phyloP scores from a whole-genome alignment of 176 grass and related monocot species.

The Calamus simplicifolius region DNA sequence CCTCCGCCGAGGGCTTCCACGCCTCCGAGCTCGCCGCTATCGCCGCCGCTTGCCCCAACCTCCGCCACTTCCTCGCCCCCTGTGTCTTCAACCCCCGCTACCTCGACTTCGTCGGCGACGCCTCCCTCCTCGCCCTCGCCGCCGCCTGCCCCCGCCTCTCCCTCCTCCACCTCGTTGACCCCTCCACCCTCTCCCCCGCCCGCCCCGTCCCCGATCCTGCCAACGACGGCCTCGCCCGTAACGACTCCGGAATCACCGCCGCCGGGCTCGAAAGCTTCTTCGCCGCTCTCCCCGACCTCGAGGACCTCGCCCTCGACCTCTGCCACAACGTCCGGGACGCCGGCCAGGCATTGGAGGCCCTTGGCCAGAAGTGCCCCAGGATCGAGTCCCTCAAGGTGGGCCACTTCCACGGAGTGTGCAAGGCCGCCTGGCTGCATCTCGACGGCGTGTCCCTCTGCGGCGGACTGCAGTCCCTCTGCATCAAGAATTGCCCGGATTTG shows the following conservation, averaged over 20 bases:
- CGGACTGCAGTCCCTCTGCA: constrained; percentile 50
- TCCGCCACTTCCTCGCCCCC: constrained; percentile 49
- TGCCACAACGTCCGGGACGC: constrained; percentile 55
- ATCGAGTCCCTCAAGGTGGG: constrained; percentile 65
- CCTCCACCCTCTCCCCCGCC: constrained; percentile 30
- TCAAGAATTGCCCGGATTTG: constrained; percentile 76
- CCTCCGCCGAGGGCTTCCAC: constrained; percentile 73
- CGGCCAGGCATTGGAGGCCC: constrained; percentile 48
- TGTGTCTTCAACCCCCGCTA: constrained; percentile 80
- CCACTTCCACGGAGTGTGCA: constrained; percentile 73
- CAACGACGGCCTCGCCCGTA: constrained; percentile 6
- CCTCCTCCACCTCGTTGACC: constrained; percentile 61
- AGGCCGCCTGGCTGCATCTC: constrained; percentile 57
- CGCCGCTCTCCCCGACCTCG: constrained; percentile 39
- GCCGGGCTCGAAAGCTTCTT: constrained; percentile 57
- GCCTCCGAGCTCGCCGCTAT: constrained; percentile 51
- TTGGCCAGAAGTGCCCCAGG: constrained; percentile 44
- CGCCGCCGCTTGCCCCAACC: constrained; percentile 46
- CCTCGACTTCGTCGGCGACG: constrained; percentile 59
- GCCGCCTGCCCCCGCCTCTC: constrained; percentile 41
- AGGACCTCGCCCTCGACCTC: constrained; percentile 72
- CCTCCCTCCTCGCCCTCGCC: constrained; percentile 43
- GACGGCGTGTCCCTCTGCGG: constrained; percentile 84
- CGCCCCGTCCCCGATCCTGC: background rate
- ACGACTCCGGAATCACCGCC: constrained; percentile 50